These are phyloP conservation scores for Taphrina betulina DNA, from an alignment of 1,139 yeast species.

Conservation along the genomic window DNA sequence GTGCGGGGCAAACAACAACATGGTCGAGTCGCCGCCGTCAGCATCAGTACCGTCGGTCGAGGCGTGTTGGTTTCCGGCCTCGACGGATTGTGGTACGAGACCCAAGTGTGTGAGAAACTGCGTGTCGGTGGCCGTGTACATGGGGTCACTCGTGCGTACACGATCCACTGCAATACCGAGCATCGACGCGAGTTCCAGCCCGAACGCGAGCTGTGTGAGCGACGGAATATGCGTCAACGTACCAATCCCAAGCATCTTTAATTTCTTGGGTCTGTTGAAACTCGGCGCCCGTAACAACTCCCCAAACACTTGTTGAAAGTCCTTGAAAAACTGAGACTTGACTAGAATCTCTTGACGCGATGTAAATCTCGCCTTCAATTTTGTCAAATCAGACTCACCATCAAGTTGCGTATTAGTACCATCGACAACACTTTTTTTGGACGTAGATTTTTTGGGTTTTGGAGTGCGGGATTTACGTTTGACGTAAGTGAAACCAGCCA, in stretches of 20 bases:
- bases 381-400: neutral
- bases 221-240: slow-evolving; percentile 30
- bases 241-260: slow-evolving; percentile 23
- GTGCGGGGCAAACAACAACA: slow-evolving; percentile 19
- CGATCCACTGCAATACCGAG: neutral
- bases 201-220: slow-evolving; percentile 23
- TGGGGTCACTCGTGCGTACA: slow-evolving; percentile 24
- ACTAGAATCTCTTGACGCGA: neutral
- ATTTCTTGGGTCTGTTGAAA: neutral
- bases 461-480: neutral
- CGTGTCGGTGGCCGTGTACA: slow-evolving; percentile 22
- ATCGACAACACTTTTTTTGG: neutral
- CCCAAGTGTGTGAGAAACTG: slow-evolving; percentile 6
- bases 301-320: neutral
- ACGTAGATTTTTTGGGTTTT: neutral
- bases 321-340: slow-evolving; percentile 17
- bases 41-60: neutral
- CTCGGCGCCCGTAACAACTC: neutral
- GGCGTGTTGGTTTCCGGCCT: slow-evolving; percentile 2
- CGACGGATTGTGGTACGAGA: slow-evolving; percentile 7
- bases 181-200: slow-evolving; percentile 3
- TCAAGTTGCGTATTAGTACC: neutral
- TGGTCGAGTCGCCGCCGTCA: neutral
- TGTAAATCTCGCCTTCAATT: slow-evolving; percentile 2
- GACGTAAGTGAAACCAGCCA: slow-evolving; percentile 21